Conservation (phyloP, 2,329 filamentous ascomycete genomes). For the Rosellinia necatrix region DNA sequence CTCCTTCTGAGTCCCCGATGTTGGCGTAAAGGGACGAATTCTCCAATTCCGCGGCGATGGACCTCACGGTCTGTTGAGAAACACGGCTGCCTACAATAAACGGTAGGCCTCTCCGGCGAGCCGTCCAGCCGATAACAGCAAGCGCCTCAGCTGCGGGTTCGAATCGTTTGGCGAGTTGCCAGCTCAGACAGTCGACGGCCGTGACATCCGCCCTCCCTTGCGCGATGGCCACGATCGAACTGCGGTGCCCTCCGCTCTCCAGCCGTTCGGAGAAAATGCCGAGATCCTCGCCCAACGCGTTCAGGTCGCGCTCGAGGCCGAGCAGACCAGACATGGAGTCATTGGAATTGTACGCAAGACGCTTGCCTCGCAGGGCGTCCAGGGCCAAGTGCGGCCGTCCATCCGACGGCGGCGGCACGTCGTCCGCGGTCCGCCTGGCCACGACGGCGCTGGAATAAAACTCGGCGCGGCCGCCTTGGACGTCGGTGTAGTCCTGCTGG, state of each 20-base stretch:
- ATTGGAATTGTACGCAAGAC: slow-evolving; percentile 20
- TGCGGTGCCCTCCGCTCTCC: slow-evolving; percentile 22
- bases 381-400: slow-evolving; percentile 12
- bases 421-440: slow-evolving; percentile 1
- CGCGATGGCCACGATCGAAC: slow-evolving; percentile 20
- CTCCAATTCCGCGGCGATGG: slow-evolving; percentile 2
- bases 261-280: slow-evolving; percentile 17
- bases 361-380: slow-evolving; percentile 17
- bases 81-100: slow-evolving; percentile 18
- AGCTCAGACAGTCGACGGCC: slow-evolving; percentile 24
- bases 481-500: slow-evolving; percentile 23
- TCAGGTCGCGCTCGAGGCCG: slow-evolving; percentile 18
- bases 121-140: slow-evolving; percentile 24
- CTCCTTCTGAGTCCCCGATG: no score
- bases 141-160: slow-evolving; percentile 10
- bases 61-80: not conserved
- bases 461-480: slow-evolving; percentile 17
- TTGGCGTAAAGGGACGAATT: no score
- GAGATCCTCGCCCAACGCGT: slow-evolving; percentile 4
- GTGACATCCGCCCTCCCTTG: slow-evolving; percentile 20
- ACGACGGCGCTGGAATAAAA: slow-evolving; percentile 24
- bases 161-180: slow-evolving; percentile 24
- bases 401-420: slow-evolving; percentile 8
- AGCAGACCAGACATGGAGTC: slow-evolving; percentile 25
- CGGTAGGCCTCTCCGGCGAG: slow-evolving; percentile 18